A percentile compares a stretch with the other conserved stretches of the same genome.
These are phyloP conservation scores for Panaeolus papilionaceus DNA, from an alignment of 768 basidiomycete genomes.

Conservation along the genomic window DNA sequence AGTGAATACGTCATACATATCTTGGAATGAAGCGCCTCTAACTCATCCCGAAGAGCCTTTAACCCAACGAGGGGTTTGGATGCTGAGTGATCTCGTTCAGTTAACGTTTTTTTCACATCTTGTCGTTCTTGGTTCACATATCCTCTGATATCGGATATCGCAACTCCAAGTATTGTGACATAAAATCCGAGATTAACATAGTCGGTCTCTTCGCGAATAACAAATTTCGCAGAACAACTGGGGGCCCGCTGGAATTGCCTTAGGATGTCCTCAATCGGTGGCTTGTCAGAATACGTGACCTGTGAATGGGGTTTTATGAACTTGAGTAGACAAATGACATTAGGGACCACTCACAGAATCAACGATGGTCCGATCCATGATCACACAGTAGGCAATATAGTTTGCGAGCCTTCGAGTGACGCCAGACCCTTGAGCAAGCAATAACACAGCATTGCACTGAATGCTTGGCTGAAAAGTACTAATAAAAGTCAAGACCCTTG, in stretches of 20 bases:
- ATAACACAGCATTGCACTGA: conserved; percentile 54
- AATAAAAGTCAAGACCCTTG: conserved; percentile 49
- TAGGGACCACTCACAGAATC: conserved; percentile 28
- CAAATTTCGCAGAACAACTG: conserved; percentile 51
- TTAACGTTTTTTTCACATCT: conserved; percentile 22
- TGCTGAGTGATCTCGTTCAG: conserved; percentile 15
- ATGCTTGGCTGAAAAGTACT: conserved; percentile 50
- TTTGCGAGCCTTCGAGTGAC: conserved; percentile 61
- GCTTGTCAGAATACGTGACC: conserved; percentile 44
- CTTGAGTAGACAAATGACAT: background rate
- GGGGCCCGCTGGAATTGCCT: conserved; percentile 48
- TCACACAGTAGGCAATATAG: conserved; percentile 58
- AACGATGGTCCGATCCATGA: conserved; percentile 38
- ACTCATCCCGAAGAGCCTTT: conserved; percentile 49
- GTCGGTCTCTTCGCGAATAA: conserved; percentile 60
- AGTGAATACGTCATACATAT: conserved; percentile 57
- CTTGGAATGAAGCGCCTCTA: conserved; percentile 61
- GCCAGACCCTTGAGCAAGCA: conserved; percentile 57
- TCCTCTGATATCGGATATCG: conserved; percentile 60
- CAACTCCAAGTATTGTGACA: conserved; percentile 62
- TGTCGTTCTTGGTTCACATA: conserved; percentile 59
- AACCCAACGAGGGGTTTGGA: conserved; percentile 49
- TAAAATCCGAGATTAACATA: conserved; percentile 65
- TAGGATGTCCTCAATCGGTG: conserved; percentile 57
- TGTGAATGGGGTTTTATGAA: conserved; percentile 17